A percentile compares a stretch with the other conserved stretches of the same genome.
Conservation (phyloP, 2,329 filamentous ascomycete species). For the Cucurbitaria berberidis region DNA sequence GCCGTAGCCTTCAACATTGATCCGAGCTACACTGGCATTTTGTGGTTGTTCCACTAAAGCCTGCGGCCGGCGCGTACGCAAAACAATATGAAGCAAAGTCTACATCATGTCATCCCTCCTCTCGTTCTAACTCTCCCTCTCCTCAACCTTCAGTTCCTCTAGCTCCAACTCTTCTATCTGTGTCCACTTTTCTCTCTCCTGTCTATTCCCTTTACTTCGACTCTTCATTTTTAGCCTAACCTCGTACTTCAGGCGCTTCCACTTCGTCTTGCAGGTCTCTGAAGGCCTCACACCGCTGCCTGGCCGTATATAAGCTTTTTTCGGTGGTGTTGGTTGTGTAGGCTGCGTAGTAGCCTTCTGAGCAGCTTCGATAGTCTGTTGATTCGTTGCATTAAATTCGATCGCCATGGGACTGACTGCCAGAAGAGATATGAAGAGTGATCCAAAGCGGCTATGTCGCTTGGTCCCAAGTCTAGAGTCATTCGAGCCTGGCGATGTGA, state of each 20-base stretch:
- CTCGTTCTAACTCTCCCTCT: constrained; percentile 78
- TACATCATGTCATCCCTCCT: constrained; percentile 82
- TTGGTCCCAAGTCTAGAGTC: constrained; percentile 12
- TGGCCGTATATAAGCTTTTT: neutral
- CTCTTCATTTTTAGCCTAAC: constrained; percentile 15
- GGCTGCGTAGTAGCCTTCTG: constrained; percentile 9
- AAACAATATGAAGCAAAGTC: neutral
- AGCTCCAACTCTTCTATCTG: constrained; percentile 11
- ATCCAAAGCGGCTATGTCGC: constrained; percentile 20
- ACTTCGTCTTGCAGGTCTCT: constrained; percentile 17
- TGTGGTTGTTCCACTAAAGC: neutral
- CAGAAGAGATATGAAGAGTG: constrained; percentile 24
- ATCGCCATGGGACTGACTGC: constrained; percentile 22
- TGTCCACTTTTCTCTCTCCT: constrained; percentile 1
- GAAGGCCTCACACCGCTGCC: constrained; percentile 2
- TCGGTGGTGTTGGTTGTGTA: constrained; percentile 5
- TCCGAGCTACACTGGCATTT: neutral
- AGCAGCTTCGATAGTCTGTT: constrained; percentile 24
- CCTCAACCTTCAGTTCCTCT: constrained; percentile 80
- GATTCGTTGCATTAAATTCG: constrained; percentile 16
- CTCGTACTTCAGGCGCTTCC: constrained; percentile 22
- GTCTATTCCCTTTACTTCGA: constrained; percentile 5
- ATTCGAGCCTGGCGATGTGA: neutral
- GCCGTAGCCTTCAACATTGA: neutral
- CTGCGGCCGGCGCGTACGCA: neutral